These are phyloP conservation scores for Murraya koenigii DNA, from an alignment of 345 rosid species.

Conservation along the genomic window DNA sequence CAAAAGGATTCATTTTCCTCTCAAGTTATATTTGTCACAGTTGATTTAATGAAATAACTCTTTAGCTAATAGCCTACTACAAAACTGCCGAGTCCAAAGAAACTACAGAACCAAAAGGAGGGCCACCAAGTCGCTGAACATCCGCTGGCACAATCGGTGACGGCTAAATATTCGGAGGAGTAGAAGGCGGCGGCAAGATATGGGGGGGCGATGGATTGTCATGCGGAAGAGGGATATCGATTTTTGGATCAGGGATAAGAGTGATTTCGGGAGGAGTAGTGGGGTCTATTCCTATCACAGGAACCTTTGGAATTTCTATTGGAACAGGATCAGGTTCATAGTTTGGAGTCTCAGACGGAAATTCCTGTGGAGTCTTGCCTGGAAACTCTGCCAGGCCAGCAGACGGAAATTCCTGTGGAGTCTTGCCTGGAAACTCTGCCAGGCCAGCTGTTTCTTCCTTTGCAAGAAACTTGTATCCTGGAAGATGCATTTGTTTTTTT, in stretches of 20 bases:
- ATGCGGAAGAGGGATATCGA: conserved; percentile 20
- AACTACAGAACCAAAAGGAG: not conserved
- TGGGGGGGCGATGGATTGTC: conserved; percentile 26
- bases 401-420: conserved; percentile 24
- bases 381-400: not conserved
- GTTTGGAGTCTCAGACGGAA: conserved; percentile 11
- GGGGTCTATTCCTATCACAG: not conserved
- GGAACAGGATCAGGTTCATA: conserved; percentile 9
- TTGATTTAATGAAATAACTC: no score
- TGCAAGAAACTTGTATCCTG: not conserved
- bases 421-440: conserved; percentile 1
- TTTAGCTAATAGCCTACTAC: no score
- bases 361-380: conserved; percentile 15
- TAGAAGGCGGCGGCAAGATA: conserved; percentile 22
- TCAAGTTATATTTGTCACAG: no score
- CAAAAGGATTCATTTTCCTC: no score
- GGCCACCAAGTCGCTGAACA: not conserved
- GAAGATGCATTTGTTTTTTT: not conserved
- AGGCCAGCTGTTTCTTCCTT: not conserved
- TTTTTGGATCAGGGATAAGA: conserved; percentile 14
- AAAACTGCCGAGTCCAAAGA: not conserved
- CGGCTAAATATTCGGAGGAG: conserved; percentile 20
- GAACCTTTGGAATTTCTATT: conserved; percentile 19
- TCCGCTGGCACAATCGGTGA: conserved; percentile 20
- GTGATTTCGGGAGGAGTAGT: not conserved